phyloP scores from a whole-genome alignment of 2,329 filamentous ascomycete species.

The Hymenoscyphus salicellus region DNA sequence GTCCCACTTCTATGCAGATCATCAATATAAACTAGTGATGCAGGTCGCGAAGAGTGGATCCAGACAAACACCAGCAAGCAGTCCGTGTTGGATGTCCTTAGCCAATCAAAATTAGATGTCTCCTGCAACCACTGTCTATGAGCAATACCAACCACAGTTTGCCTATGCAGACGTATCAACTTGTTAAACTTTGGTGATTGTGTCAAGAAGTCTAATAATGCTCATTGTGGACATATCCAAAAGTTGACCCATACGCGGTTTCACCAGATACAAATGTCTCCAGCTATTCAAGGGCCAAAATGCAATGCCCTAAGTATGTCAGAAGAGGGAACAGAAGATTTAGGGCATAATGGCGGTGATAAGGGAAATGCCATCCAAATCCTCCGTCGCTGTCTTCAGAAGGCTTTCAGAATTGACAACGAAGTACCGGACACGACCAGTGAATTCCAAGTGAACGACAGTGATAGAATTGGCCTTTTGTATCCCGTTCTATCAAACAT shows the following conservation, averaged over 20 bases:
- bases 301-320: not conserved
- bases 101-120: not conserved
- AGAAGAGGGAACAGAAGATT: not conserved
- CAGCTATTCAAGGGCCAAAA: not conserved
- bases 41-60: not conserved
- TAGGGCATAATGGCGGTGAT: no score
- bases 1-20: no score
- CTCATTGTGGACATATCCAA: no score
- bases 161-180: not conserved
- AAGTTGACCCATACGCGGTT: no score
- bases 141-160: not conserved
- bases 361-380: slow-evolving; percentile 66
- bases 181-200: not conserved
- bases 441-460: slow-evolving; percentile 39
- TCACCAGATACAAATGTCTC: not conserved
- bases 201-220: not conserved
- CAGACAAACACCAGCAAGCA: not conserved
- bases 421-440: slow-evolving; percentile 53
- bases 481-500: slow-evolving; percentile 65
- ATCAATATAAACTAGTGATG: no score
- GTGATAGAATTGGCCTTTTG: slow-evolving; percentile 60
- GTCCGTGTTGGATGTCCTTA: not conserved
- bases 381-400: slow-evolving; percentile 65
- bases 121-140: no score
- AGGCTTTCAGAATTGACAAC: slow-evolving; percentile 60